Base-by-base conservation (phyloP, 164 flowering plant species). In the Magnolia officinalis region DNA sequence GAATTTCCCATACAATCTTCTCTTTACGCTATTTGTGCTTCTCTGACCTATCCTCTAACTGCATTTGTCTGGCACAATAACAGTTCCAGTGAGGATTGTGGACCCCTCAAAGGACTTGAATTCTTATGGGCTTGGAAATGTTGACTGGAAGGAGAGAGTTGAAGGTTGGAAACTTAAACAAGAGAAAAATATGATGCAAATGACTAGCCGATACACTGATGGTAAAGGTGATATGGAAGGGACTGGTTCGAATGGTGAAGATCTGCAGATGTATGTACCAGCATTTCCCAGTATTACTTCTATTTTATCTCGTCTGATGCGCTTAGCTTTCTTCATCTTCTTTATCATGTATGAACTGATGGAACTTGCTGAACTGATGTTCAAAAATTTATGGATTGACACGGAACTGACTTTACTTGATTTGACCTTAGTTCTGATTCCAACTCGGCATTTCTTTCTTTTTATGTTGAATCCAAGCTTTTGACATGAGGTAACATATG, bases 111-210 rank as follows among this genome's bases (percentile, higher is more conserved):
- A 91, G 83, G 97, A 93, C 86, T 82, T 93, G 86, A 93, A 93
- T 80, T 88, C 98, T 67, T 96, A 96, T 83, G 99, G 99, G 66
- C 94, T 96, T 74, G 97, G 96, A 71, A 91, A 86, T 87, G 99
- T 96, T 83, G 99, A 96, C 87, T 96, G 99, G 99, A 96, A 92
- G 79, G 99, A 94, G 83, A 87, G 98, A 79, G 96, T 96, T 73
- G 99, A 94, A 80, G 89, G 98, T 52, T 96, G 99, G 98, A 96
- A 94, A 78, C 90, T 94, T 70, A 94, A 92, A 80, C 97, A 94
- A 83, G 98, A 96, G 72, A 93, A 92, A 81, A 94, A 87, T 79
- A 82, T 87, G 81, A 83, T 85, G 86, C 96, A 92, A 67, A 82
- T 89, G 90, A 84, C 85, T 72, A 86, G 82, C 77, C 88, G 88